These are phyloP conservation scores for Diospyros lotus DNA, from an alignment of 148 eudicot species.

Conservation along the genomic window DNA sequence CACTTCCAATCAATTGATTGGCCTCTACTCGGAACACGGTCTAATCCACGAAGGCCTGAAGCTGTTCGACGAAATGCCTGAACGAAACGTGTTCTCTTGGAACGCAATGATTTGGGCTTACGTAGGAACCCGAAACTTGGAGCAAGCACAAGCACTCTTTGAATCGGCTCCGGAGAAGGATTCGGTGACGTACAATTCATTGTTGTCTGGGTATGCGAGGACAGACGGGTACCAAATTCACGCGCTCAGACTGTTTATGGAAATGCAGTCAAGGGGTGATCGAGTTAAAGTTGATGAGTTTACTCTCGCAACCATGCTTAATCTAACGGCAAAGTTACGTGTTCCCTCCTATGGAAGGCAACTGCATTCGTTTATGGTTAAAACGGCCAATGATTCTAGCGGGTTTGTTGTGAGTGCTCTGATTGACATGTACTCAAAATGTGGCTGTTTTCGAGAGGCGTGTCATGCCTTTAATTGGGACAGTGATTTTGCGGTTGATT, in stretches of 20 bases:
- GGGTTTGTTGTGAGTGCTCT: slow-evolving; percentile 66
- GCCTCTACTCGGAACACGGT: slow-evolving; percentile 40
- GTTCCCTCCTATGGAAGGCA: slow-evolving; percentile 45
- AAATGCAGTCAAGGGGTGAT: slow-evolving; percentile 37
- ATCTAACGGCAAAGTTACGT: slow-evolving; percentile 51
- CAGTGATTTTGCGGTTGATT: slow-evolving; percentile 31
- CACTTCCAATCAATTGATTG: slow-evolving; percentile 53
- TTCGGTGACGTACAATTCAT: slow-evolving; percentile 71
- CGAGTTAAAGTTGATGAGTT: slow-evolving; percentile 55
- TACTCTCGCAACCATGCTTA: slow-evolving; percentile 64
- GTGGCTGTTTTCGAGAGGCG: slow-evolving; percentile 58
- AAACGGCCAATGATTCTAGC: slow-evolving; percentile 48
- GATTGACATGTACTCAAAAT: slow-evolving; percentile 86
- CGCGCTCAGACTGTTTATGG: slow-evolving; percentile 47
- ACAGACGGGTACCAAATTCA: slow-evolving; percentile 39
- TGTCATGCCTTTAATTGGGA: slow-evolving; percentile 35
- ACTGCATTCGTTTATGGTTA: slow-evolving; percentile 70
- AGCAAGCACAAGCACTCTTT: slow-evolving; percentile 46
- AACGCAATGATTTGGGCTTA: slow-evolving; percentile 72
- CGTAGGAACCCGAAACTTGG: slow-evolving; percentile 37
- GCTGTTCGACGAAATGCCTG: slow-evolving; percentile 86
- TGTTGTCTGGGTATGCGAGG: slow-evolving; percentile 66
- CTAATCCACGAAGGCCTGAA: slow-evolving; percentile 39
- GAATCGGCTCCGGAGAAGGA: slow-evolving; percentile 48
- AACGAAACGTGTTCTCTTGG: slow-evolving; percentile 77